Percentiles rank a stretch among this genome's conserved stretches.
Evolutionary conservation across 805 yeast species (phyloP).

Genomic region (Ogataea pilisensis): DNA sequence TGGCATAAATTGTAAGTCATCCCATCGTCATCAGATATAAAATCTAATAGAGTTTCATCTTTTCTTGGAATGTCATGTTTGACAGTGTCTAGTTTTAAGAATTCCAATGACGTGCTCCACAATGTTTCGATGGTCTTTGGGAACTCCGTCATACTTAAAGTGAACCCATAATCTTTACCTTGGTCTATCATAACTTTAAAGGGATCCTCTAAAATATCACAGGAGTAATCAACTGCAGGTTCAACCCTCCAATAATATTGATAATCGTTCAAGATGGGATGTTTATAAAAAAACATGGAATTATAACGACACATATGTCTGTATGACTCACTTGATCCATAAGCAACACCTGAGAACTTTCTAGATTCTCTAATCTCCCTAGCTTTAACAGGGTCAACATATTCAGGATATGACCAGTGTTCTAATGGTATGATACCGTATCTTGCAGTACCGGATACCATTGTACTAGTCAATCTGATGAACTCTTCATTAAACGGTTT

Average conservation of each 20-base stretch:
- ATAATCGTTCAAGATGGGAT: conserved; percentile 46
- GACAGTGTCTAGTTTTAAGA: conserved; percentile 30
- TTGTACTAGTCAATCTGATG: conserved; percentile 31
- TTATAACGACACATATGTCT: conserved; percentile 64
- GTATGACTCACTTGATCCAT: conserved; percentile 63
- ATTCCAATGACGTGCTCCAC: conserved; percentile 45
- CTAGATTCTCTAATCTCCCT: conserved; percentile 31
- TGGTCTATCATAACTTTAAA: conserved; percentile 50
- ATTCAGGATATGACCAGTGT: conserved; percentile 51
- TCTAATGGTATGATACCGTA: conserved; percentile 45
- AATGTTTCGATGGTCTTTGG: conserved; percentile 47
- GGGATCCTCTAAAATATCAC: conserved; percentile 54
- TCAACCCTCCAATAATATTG: conserved; percentile 63
- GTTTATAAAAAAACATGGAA: conserved; percentile 52
- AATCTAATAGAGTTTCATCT: conserved; percentile 45
- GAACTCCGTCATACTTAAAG: conserved; percentile 49
- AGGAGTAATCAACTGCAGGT: conserved; percentile 47
- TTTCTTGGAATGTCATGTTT: conserved; percentile 14
- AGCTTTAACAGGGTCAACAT: conserved; percentile 40
- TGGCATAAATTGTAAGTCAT: conserved; percentile 68
- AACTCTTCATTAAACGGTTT: conserved; percentile 42
- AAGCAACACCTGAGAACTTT: conserved; percentile 40
- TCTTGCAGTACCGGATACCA: conserved; percentile 41
- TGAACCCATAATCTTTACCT: conserved; percentile 47
- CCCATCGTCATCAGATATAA: conserved; percentile 64